Conservation (phyloP, 352 stramenopile species). For the Aphanomyces invadans region DNA sequence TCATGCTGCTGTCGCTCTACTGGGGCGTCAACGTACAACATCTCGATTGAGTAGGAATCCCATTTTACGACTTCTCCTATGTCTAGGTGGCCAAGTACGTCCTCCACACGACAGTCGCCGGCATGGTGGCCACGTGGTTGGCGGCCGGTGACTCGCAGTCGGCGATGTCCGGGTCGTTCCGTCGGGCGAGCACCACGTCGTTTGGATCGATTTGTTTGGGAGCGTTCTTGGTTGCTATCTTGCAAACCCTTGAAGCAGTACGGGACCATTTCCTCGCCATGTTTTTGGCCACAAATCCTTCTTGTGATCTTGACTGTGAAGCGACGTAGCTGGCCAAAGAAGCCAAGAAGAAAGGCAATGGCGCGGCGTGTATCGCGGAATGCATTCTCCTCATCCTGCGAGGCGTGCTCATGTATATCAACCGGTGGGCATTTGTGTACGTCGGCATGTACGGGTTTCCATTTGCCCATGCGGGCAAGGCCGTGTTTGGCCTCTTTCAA, state of each 20-base stretch:
- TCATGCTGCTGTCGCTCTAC: constrained; percentile 68
- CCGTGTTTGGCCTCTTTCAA: constrained; percentile 50
- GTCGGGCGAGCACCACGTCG: constrained; percentile 61
- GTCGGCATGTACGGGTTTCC: constrained; percentile 65
- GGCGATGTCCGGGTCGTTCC: constrained; percentile 34
- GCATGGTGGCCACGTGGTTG: constrained; percentile 84
- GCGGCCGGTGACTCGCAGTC: constrained; percentile 25
- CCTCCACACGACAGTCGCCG: constrained; percentile 73
- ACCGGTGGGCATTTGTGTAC: constrained; percentile 67
- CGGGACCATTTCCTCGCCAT: no score
- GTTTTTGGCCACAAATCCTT: not conserved
- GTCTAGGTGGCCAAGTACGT: constrained; percentile 49
- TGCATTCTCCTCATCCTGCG: constrained; percentile 44
- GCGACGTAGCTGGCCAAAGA: not conserved
- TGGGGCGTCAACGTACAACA: constrained; percentile 60
- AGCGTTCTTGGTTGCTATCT: constrained; percentile 60
- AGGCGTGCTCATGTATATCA: constrained; percentile 54
- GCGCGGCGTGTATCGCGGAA: constrained; percentile 36
- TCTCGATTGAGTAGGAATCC: not conserved
- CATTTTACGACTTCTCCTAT: no score
- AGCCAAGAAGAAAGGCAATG: constrained; percentile 36
- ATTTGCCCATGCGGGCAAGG: constrained; percentile 43
- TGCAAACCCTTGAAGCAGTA: constrained; percentile 52
- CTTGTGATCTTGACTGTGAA: not conserved
- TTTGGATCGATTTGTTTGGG: constrained; percentile 84